A percentile compares a stretch with the other conserved stretches of the same genome.
Evolutionary conservation across 768 basidiomycete species (phyloP).

Genomic region (Clitopilus hobsonii): DNA sequence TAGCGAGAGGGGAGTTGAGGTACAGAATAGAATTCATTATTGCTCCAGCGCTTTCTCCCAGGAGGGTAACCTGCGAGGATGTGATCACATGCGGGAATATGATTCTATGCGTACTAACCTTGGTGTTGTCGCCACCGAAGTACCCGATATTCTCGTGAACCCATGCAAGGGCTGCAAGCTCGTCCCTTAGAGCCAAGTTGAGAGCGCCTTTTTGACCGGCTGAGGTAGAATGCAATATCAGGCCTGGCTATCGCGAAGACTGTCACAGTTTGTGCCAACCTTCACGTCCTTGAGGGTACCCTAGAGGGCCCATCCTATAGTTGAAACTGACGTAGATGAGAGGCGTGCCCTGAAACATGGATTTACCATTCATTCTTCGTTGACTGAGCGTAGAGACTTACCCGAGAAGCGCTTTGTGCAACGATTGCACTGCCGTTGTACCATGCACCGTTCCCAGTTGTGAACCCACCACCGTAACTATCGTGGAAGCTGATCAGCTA

Average conservation of each 20-base stretch:
- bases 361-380: not conserved
- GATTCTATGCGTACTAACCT: conserved; percentile 15
- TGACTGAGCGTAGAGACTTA: conserved; percentile 6
- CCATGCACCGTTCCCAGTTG: too few species aligned
- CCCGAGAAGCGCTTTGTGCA: conserved; percentile 17
- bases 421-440: conserved; percentile 23
- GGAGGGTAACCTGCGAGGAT: conserved; percentile 37
- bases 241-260: too few species aligned
- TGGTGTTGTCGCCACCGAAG: conserved; percentile 51
- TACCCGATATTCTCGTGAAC: conserved; percentile 47
- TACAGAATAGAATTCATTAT: conserved; percentile 33
- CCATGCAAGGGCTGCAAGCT: conserved; percentile 37
- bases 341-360: conserved; percentile 32
- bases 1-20: conserved; percentile 23
- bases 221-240: too few species aligned
- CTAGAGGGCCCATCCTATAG: conserved; percentile 41
- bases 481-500: too few species aligned
- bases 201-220: conserved; percentile 23
- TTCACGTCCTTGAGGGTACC: conserved; percentile 36
- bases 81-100: too few species aligned
- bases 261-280: not conserved
- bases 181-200: conserved; percentile 37
- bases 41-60: conserved; percentile 47
- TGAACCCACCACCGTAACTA: too few species aligned
- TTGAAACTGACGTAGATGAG: conserved; percentile 36